Evolutionary conservation across 139 green algal species (phyloP).

Genomic region (Coccomyxa sp.): DNA sequence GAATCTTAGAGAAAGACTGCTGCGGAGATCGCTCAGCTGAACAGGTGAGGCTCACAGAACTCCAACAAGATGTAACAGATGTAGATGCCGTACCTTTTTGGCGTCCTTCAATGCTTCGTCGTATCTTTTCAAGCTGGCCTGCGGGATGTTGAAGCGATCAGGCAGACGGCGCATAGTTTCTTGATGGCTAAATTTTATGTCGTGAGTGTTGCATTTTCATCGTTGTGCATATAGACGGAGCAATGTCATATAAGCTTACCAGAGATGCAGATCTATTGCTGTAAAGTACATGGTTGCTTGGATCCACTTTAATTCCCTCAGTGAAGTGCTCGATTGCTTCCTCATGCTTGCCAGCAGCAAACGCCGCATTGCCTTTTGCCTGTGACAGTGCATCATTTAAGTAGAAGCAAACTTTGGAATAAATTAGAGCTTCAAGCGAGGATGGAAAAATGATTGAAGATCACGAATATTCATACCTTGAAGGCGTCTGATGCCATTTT

Average conservation of each 20-base stretch:
- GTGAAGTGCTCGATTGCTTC: conserved; percentile 85
- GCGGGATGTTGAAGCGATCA: conserved; percentile 7
- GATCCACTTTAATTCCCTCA: conserved; percentile 73
- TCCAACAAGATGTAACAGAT: not conserved
- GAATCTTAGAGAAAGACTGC: not conserved
- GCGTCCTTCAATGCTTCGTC: conserved; percentile 81
- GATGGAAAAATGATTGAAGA: too few species aligned
- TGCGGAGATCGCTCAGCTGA: not conserved
- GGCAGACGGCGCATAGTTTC: not conserved
- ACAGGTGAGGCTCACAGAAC: not conserved
- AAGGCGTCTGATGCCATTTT: not conserved
- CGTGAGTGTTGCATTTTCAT: not conserved
- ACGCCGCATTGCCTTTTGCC: conserved; percentile 91
- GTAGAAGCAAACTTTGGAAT: too few species aligned
- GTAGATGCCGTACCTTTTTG: conserved; percentile 47
- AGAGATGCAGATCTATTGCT: conserved; percentile 87
- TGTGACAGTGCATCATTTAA: conserved; percentile 29
- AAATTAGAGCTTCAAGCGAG: too few species aligned
- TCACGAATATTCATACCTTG: not conserved
- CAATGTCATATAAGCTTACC: conserved; percentile 22
- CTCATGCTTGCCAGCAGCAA: conserved; percentile 71
- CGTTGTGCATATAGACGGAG: conserved; percentile 2
- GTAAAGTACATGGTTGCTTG: conserved; percentile 92
- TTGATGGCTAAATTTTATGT: not conserved
- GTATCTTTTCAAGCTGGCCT: conserved; percentile 78